Evolutionary conservation across 176 grass and related monocot species (phyloP), one percentile per base, ranked within the genome.

Genomic region (Secale cereale): DNA sequence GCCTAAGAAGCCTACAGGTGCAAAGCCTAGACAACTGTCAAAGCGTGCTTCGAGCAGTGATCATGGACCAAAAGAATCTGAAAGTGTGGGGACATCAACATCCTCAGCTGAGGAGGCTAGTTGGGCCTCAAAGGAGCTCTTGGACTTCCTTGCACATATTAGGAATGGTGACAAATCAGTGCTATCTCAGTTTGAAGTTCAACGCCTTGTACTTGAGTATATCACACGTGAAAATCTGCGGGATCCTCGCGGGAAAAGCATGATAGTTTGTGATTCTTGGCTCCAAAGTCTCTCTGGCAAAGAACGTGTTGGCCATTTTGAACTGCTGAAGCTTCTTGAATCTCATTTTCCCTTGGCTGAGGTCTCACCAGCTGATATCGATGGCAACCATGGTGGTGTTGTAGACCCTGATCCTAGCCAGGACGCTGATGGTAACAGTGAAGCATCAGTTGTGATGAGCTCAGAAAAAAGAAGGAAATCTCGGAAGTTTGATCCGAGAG

Each of bases 311-410:
- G 97, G 92, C 6, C 97, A 99, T 87, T 97, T 99, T 86, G 97
- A 99, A 87, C 92, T 99, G 97, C 82, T 99, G 66, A 99, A 97
- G 89, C 97, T 99, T 91, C 87, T 99, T 50, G 97, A 99, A 89
- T 97, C 94, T 66, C 97, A 99, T 85, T 97, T 99, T 59, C 61
- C 88, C 33, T 77, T 59, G 77, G 89, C 79, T 52, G 97, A 97
- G 83, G 85, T 73, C 41, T 82, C 88, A 75, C 86, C 90, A 54
- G 62, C 86, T 74, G 91, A 89, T 36, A 85, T 72, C 0, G 93
- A 94, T 87, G 97, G 91, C 66, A 94, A 92, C 60, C 91, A 96
- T n/a, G 94, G 97, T 87, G 97, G 97, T 65, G 97, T 99, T 82
- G 91, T 99, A 48, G 92, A 99, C 79, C 97, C 97, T 75, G 94